Evolutionary conservation across 1,139 yeast species (phyloP).

Genomic region (Magnusiomyces paraingens): DNA sequence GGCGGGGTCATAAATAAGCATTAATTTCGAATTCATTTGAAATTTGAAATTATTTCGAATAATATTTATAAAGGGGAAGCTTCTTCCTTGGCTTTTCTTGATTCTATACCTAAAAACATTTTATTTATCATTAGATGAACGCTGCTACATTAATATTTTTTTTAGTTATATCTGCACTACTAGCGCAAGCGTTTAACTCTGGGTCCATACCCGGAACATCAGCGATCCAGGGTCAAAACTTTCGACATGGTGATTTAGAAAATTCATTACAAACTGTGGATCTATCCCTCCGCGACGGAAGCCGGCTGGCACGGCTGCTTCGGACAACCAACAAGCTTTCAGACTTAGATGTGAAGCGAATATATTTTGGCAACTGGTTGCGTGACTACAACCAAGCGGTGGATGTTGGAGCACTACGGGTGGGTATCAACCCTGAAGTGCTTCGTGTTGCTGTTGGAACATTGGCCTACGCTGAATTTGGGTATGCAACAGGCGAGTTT

Average conservation of each 20-base stretch:
- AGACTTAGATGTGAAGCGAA: constrained; percentile 22
- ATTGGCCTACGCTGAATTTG: constrained; percentile 24
- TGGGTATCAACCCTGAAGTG: constrained; percentile 21
- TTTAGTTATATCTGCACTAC: background rate
- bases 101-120: no score
- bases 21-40: no score
- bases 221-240: constrained; percentile 23
- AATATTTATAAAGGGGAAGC: no score
- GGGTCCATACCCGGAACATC: constrained; percentile 27
- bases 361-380: constrained; percentile 28
- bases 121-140: background rate
- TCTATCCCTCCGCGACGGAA: constrained; percentile 8
- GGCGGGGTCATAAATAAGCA: no score
- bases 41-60: no score
- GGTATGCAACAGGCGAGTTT: constrained; percentile 27
- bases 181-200: constrained; percentile 25
- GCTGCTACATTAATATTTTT: background rate
- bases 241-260: constrained; percentile 28
- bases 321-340: constrained; percentile 20
- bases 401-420: constrained; percentile 25
- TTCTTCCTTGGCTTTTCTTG: no score
- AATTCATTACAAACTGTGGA: constrained; percentile 21
- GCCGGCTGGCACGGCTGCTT: background rate
- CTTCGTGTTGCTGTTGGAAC: constrained; percentile 24
- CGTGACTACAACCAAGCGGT: constrained; percentile 28